Base-by-base conservation (phyloP, 2,329 filamentous ascomycete genomes). In the Microsporum ferrugineum region DNA sequence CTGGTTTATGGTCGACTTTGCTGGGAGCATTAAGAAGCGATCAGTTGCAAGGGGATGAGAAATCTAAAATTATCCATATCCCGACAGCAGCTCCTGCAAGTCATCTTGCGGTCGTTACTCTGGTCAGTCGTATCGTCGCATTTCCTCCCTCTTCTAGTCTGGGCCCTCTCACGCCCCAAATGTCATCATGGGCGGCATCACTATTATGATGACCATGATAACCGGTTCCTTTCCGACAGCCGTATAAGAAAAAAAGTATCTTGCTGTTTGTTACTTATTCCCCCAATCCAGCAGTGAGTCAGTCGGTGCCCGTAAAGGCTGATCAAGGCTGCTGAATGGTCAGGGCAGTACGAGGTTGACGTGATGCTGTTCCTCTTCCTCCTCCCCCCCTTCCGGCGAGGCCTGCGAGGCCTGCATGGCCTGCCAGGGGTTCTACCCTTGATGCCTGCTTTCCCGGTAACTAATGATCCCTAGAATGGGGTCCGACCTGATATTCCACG, bases 51-150 rank as follows among this genome's bases (percentile, higher is more conserved):
- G 51, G 51, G 51, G 51, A 34, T 36, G 51, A 55, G 51, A 38
- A 38, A 55, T 55, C 51, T 55, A 55, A 55, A 55, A 36, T 55
- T 55, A 55, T 55, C 51, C 3, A 34, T 55, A 31, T 10, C 29
- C 8, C 6, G 27, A 5, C 14, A 36, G 2, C 12, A 31, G 31
- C 6, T 34, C 31, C 29, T 23, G 51, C 51, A 36, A 53, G 51
- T 55, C 51, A 47, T 55, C 51, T n/a, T 55, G 49, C 31, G n/a
- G 36, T 23, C 17, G n/a, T 47, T 47, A 34, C 31, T 14, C 51
- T 23, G 31, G 36, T 34, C 14, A 33, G 29, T 53, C 31, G n/a
- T n/a, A 14, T 1, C 7, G 10, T 17, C 49, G 49, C 49, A 8
- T 6, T n/a, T 23, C 31, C 36, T 17, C 31, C 14, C 29, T 34